These are phyloP conservation scores for Oryza meridionalis DNA, from an alignment of 176 grass and related monocot species.

Conservation along the genomic window DNA sequence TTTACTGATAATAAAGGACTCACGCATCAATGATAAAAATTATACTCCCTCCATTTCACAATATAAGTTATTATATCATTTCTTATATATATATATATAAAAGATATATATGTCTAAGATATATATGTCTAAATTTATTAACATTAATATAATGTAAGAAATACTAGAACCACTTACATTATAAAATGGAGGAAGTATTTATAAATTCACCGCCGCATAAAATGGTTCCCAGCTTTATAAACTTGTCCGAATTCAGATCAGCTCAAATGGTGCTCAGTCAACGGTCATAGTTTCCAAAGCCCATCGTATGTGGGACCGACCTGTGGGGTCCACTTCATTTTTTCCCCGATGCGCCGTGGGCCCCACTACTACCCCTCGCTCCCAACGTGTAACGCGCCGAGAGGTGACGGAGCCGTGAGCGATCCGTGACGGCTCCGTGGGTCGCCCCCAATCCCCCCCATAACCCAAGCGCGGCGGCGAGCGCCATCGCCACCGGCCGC, in stretches of 20 bases:
- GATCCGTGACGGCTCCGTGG: slow-evolving; percentile 54
- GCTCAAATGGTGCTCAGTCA: background rate
- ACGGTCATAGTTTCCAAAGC: background rate
- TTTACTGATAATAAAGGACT: too few species aligned
- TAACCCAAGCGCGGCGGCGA: slow-evolving; percentile 20
- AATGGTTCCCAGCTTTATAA: too few species aligned
- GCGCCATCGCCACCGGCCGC: background rate
- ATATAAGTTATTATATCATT: too few species aligned
- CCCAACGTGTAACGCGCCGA: slow-evolving; percentile 38
- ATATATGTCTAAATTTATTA: too few species aligned
- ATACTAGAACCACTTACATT: too few species aligned
- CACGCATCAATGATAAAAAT: too few species aligned
- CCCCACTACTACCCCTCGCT: background rate
- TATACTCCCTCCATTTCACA: too few species aligned
- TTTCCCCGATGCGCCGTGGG: background rate
- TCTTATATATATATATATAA: too few species aligned
- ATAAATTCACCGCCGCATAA: too few species aligned
- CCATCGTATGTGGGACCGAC: slow-evolving; percentile 18
- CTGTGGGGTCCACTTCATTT: background rate
- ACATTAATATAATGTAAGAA: fast-evolving
- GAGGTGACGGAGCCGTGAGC: slow-evolving; percentile 59
- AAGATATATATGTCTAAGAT: too few species aligned
- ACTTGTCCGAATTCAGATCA: background rate
- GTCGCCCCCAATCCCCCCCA: slow-evolving; percentile 8
- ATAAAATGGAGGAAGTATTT: too few species aligned